Evolutionary conservation across 768 basidiomycete species (phyloP).

Genomic region (Cantharellus cinnabarinus): DNA sequence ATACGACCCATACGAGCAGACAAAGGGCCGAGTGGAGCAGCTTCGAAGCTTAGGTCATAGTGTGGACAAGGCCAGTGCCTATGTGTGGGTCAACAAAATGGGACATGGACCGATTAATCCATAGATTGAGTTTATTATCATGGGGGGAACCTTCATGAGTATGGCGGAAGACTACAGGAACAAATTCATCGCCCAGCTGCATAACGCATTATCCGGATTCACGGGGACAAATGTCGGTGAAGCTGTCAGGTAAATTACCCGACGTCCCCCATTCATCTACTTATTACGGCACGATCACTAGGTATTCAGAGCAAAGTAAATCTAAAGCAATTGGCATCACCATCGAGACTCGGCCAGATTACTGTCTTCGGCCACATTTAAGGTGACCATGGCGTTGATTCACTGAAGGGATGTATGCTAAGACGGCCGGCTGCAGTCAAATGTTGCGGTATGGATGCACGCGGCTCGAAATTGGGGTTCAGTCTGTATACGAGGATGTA

Average conservation of each 20-base stretch:
- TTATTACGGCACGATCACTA: constrained; percentile 12
- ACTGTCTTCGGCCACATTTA: constrained; percentile 89
- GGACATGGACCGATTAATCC: not conserved
- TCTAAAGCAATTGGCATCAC: constrained; percentile 98
- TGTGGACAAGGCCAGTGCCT: constrained; percentile 64
- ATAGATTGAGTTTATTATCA: constrained; percentile 78
- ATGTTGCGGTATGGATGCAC: constrained; percentile 99
- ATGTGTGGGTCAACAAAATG: too few species aligned
- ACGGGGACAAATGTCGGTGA: constrained; percentile 89
- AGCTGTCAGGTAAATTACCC: constrained; percentile 48
- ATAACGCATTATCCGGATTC: constrained; percentile 90
- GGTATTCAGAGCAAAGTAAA: constrained; percentile 91
- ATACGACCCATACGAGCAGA: constrained; percentile 95
- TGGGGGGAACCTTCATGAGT: constrained; percentile 99
- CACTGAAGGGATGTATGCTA: not conserved
- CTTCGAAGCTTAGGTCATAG: constrained; percentile 88
- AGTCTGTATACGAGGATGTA: constrained; percentile 98
- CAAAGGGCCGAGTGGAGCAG: constrained; percentile 86
- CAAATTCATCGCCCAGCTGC: constrained; percentile 85
- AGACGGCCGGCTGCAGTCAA: constrained; percentile 32
- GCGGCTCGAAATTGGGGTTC: constrained; percentile 92
- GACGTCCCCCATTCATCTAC: not conserved
- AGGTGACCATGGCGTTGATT: constrained; percentile 27
- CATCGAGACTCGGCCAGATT: constrained; percentile 95
- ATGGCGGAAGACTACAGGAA: constrained; percentile 94